A percentile compares a stretch with the other conserved stretches of the same genome.
phyloP scores from a whole-genome alignment of 1,284 basidiomycete genomes.

The Trametes polyzona region DNA sequence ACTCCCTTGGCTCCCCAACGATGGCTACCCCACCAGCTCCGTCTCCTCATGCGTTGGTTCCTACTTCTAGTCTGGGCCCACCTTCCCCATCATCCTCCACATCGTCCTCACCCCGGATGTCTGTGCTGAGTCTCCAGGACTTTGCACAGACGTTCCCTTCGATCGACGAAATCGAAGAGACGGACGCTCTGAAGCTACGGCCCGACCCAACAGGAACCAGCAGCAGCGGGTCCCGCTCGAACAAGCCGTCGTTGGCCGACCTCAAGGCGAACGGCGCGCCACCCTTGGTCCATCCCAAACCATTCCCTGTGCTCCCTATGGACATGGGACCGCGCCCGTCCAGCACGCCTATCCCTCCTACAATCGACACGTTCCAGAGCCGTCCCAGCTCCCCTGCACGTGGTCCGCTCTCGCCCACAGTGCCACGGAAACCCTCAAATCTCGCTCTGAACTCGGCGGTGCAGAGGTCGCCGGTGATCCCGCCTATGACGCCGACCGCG shows the following conservation, averaged over 20 bases:
- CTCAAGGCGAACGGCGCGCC: constrained; percentile 16
- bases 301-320: constrained; percentile 54
- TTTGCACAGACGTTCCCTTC: constrained; percentile 71
- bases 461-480: constrained; percentile 33
- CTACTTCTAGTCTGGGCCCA: constrained; percentile 68
- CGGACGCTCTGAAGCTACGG: constrained; percentile 49
- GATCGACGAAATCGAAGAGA: constrained; percentile 74
- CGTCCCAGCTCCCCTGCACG: constrained; percentile 59
- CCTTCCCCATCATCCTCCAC: constrained; percentile 69
- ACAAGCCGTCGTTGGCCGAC: constrained; percentile 20
- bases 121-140: constrained; percentile 47
- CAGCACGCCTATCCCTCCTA: constrained; percentile 71
- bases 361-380: constrained; percentile 57
- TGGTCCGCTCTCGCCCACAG: constrained; percentile 38
- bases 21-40: constrained; percentile 27
- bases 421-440: constrained; percentile 51
- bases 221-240: constrained; percentile 28
- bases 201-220: constrained; percentile 45
- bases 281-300: constrained; percentile 34
- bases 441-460: constrained; percentile 40
- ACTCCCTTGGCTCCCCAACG: constrained; percentile 36
- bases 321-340: constrained; percentile 64
- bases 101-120: constrained; percentile 42
- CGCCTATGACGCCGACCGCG: constrained; percentile 35
- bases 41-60: constrained; percentile 61